Conservation (phyloP, 2,329 filamentous ascomycete genomes). For the Pseudocercospora pini-densiflorae region DNA sequence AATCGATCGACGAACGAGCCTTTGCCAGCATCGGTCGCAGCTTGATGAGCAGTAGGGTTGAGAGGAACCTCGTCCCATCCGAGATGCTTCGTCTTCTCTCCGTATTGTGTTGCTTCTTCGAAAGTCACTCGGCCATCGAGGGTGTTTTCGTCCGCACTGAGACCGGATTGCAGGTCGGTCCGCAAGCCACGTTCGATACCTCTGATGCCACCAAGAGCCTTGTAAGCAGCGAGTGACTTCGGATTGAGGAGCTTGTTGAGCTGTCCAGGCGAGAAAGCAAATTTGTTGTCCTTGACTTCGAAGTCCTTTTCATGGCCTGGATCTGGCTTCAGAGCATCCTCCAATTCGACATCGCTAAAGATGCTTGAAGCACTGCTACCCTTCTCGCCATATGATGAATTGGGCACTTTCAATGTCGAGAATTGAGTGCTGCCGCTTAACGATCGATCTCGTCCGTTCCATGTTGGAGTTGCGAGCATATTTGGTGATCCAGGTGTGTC, state of each 20-base stretch:
- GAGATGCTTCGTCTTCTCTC: constrained; percentile 29
- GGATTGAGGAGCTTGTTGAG: constrained; percentile 80
- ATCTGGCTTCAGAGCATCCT: constrained; percentile 74
- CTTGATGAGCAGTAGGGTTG: constrained; percentile 31
- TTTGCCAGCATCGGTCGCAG: constrained; percentile 13
- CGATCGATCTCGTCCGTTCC: constrained; percentile 27
- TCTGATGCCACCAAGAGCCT: constrained; percentile 72
- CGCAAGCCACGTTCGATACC: constrained; percentile 77
- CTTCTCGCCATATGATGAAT: constrained; percentile 25
- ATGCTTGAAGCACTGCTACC: constrained; percentile 26
- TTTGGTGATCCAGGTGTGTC: constrained; percentile 23
- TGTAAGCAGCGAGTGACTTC: constrained; percentile 75
- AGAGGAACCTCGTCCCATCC: constrained; percentile 32
- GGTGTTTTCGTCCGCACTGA: constrained; percentile 70
- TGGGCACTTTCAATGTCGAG: constrained; percentile 27
- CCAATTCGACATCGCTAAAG: constrained; percentile 31
- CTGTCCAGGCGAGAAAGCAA: constrained; percentile 81
- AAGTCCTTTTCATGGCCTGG: constrained; percentile 78
- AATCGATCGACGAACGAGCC: constrained; percentile 65
- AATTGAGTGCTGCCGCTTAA: constrained; percentile 28
- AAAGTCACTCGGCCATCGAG: constrained; percentile 69
- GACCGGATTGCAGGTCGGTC: constrained; percentile 66
- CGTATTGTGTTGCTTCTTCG: constrained; percentile 57
- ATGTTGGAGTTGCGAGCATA: constrained; percentile 23
- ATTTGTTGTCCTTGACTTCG: constrained; percentile 74